Base-by-base conservation (phyloP, 2,329 filamentous ascomycete species). In the Cladosporium sp. region DNA sequence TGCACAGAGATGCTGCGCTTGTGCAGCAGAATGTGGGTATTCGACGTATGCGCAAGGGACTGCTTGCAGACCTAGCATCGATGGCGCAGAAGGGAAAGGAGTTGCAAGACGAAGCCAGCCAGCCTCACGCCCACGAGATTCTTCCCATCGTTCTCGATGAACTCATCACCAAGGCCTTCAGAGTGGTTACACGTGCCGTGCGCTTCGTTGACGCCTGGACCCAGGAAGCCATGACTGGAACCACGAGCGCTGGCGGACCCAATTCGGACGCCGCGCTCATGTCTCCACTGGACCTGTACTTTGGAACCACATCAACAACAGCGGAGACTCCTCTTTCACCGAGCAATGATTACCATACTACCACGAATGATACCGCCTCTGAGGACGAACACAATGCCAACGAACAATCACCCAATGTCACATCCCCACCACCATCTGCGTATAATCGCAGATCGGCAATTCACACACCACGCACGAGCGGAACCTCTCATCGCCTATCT, bases 161-260 rank as follows among this genome's bases (percentile, higher is more conserved):
- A 71, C 91, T 97, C 83, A 89, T 97, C 22, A 77, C 96, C 54
- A 94, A 92, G 72, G 92, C 92, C 0, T 97, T 96, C 77, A 91
- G 89, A 69, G 91, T 97, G 53, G 89, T 96, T n/a, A 93, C 87
- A 48, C 87, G 93, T 66, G 91, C 90, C 13, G 91, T 97, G 24
- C 83, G 88, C 44, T 97, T 99, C 68, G 80, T 96, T 40, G 94
- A 99, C 65, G 81, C 93, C 2, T 86, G 94, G 76, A 87, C 64
- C n/a, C 64, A 69, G 48, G 69, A 71, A 53, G 64, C 62, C 32
- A 55, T 55, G 52, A 55, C 52, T 20, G 52, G 52, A 13, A 25
- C 52, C 10, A 35, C 32, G 7, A 47, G 40, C 22, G 9, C 19
- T 15, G 15, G 20, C 19, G 25, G 52, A 12, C n/a, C 52, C 7